phyloP scores from a whole-genome alignment of 2,329 filamentous ascomycete species.

The Rhynchosporium graminicola region DNA sequence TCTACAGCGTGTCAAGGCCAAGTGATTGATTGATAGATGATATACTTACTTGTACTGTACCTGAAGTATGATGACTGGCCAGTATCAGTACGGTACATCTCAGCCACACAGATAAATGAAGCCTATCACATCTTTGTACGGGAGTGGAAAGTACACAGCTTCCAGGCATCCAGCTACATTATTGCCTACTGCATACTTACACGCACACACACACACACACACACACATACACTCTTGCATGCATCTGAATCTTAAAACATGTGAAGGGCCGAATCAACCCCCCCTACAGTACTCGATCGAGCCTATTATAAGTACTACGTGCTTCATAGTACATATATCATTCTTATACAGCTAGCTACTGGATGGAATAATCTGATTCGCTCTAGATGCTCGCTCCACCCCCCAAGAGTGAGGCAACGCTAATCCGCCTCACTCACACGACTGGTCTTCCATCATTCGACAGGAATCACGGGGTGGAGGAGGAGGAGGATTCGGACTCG shows the following conservation, averaged over 20 bases:
- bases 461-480: slow-evolving; percentile 7
- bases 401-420: slow-evolving; percentile 33
- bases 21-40: not conserved
- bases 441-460: slow-evolving; percentile 7
- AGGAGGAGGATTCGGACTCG: slow-evolving; percentile 17
- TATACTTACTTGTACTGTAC: too few species aligned
- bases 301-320: too few species aligned
- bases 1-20: slow-evolving; percentile 13
- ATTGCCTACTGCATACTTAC: slow-evolving; percentile 2
- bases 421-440: slow-evolving; percentile 29
- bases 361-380: slow-evolving; percentile 11
- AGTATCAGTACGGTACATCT: not conserved
- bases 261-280: slow-evolving; percentile 35
- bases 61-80: not conserved
- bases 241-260: slow-evolving; percentile 19
- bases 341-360: too few species aligned
- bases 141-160: not conserved
- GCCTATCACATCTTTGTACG: slow-evolving; percentile 13
- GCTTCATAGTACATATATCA: too few species aligned
- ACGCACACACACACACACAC: too few species aligned
- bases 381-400: slow-evolving; percentile 22
- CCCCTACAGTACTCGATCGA: not conserved
- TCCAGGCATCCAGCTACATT: slow-evolving; percentile 16
- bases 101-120: not conserved
- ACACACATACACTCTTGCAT: slow-evolving; percentile 13